Base-by-base conservation (phyloP, 2,329 filamentous ascomycete genomes). In the Onygenales sp. region DNA sequence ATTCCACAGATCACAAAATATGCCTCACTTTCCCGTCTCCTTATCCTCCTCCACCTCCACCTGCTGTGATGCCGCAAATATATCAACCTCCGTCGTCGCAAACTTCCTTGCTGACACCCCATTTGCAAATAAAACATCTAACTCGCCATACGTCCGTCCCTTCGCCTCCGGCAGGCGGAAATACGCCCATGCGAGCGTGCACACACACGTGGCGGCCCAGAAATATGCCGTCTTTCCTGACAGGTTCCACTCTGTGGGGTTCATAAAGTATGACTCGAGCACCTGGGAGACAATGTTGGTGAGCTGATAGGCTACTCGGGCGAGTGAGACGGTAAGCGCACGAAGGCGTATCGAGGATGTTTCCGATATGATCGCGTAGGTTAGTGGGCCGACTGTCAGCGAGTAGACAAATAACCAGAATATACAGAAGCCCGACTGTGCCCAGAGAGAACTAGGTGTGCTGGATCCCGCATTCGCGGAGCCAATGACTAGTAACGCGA, bases 371-470 rank as follows among this genome's bases (percentile, higher is more conserved):
- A 81, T 65, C 1, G 74, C 72, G 62, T 80, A 82, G 4, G 75
- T 75, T 6, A 80, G 73, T 0, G 79, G 78, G 0, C 79, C 80
- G 10, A 81, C 72, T 1, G 77, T 77, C 52, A 77, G 71, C 58
- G 77, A 77, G 62, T 81, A 82, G 2, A 75, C 69, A 49, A 82
- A 78, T 0, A 77, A 77, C 62, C 77, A 81, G 49, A 77, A 60
- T 51, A 82, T 73, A 37, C 80, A 71, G 54, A 80, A 62, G 2
- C 71, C 69, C 2, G 75, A 76, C 2, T 54, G 68, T 59, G 59
- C 58, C 54, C 61, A 65, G 39, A 53, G 55, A 1, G 66, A 68
- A 0, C 39, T 54, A 3, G 52, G 27, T 2, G 55, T 49, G 8
- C 50, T 14, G 2, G 44, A 33, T 6, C 54, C 46, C 6, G 54